Conservation (phyloP, 352 stramenopile species). For the Phytophthora agathidicida region DNA sequence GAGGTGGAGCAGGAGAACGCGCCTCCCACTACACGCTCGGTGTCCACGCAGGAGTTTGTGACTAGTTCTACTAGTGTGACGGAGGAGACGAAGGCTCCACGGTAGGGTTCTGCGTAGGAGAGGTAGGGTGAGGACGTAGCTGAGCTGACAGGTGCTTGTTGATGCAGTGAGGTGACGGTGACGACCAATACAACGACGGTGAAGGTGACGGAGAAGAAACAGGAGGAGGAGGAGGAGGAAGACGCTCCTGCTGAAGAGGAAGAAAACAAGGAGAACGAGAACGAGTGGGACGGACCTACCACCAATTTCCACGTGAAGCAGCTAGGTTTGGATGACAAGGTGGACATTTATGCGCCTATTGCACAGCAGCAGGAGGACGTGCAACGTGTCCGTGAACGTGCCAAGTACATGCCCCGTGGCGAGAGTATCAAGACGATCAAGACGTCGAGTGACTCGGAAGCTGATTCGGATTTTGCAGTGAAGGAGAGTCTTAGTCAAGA, state of each 20-base stretch:
- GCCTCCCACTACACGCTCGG: conserved; percentile 29
- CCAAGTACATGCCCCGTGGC: conserved; percentile 49
- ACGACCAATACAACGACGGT: conserved; percentile 9
- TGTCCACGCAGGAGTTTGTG: conserved; percentile 37
- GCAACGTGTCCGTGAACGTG: conserved; percentile 60
- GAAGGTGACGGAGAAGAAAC: conserved; percentile 12
- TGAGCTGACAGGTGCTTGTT: conserved; percentile 11
- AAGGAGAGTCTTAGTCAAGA: conserved; percentile 38
- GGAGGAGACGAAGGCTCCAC: no score
- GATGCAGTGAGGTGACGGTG: conserved; percentile 28
- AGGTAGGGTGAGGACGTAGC: not conserved
- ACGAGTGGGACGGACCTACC: conserved; percentile 53
- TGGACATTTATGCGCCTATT: conserved; percentile 81
- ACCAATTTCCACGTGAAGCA: conserved; percentile 87
- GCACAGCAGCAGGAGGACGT: conserved; percentile 72
- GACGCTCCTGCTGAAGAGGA: conserved; percentile 9
- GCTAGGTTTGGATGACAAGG: conserved; percentile 73
- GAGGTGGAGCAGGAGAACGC: conserved; percentile 15
- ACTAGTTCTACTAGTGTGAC: conserved; percentile 26
- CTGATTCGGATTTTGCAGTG: conserved; percentile 65
- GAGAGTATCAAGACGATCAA: conserved; percentile 38
- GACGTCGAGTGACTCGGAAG: conserved; percentile 55
- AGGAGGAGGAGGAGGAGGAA: conserved; percentile 13
- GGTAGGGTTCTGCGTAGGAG: conserved; percentile 16
- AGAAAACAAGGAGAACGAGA: conserved; percentile 21